Conservation (phyloP, 1,139 yeast genomes). For the Candida sp. region DNA sequence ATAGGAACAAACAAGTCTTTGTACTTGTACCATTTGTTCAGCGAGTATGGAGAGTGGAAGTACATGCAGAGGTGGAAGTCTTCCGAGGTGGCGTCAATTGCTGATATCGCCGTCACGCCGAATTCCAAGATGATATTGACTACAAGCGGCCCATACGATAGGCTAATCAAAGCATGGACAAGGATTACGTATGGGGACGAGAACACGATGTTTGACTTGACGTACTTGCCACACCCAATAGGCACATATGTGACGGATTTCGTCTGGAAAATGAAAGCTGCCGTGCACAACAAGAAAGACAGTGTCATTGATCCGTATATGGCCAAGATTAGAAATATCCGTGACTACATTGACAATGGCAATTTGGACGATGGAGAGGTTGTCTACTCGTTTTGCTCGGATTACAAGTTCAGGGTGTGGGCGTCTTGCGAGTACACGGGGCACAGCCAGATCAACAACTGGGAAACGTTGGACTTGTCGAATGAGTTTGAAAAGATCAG, state of each 20-base stretch:
- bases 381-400: conserved; percentile 64
- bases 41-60: conserved; percentile 45
- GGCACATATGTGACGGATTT: conserved; percentile 53
- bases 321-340: conserved; percentile 43
- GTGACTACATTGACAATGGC: conserved; percentile 34
- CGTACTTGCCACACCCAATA: conserved; percentile 66
- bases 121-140: conserved; percentile 68
- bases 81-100: conserved; percentile 60
- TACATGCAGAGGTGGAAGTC: conserved; percentile 56
- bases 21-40: conserved; percentile 55
- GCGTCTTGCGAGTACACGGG: conserved; percentile 67
- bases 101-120: conserved; percentile 58
- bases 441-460: conserved; percentile 59
- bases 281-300: conserved; percentile 11
- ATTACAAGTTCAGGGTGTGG: conserved; percentile 68
- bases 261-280: conserved; percentile 50
- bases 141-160: conserved; percentile 63
- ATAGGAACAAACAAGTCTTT: conserved; percentile 59
- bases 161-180: conserved; percentile 78
- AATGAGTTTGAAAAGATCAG: conserved; percentile 26
- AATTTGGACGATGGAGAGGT: conserved; percentile 41
- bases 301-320: conserved; percentile 29
- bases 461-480: conserved; percentile 59
- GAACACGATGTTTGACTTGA: conserved; percentile 70
- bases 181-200: conserved; percentile 72